Conservation (phyloP, 345 rosid genomes). For the Arabidopsis thaliana region DNA sequence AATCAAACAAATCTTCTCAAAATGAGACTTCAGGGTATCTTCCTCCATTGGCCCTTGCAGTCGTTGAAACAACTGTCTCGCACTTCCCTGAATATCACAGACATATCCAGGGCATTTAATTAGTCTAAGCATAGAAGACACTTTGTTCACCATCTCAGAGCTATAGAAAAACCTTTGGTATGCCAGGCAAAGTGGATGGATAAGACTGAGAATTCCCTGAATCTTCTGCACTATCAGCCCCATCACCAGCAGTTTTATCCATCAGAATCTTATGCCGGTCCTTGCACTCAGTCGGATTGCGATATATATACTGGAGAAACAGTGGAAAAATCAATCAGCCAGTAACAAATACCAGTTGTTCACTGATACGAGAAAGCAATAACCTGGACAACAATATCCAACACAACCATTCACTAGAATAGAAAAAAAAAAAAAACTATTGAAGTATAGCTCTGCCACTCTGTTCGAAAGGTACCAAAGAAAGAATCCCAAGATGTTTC, state of each 20-base stretch:
- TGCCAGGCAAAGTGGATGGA: slow-evolving; percentile 97
- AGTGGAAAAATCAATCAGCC: too few species aligned
- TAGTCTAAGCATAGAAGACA: too few species aligned
- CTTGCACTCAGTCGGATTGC: slow-evolving; percentile 90
- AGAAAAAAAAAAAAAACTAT: neutral
- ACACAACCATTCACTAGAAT: neutral
- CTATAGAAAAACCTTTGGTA: slow-evolving; percentile 67
- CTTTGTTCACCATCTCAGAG: too few species aligned
- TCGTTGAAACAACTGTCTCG: slow-evolving; percentile 93
- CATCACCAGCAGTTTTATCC: slow-evolving; percentile 87
- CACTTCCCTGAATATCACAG: slow-evolving; percentile 82
- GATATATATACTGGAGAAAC: slow-evolving; percentile 69
- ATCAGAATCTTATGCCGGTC: slow-evolving; percentile 89
- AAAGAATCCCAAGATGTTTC: slow-evolving; percentile 14
- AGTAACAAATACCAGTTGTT: too few species aligned
- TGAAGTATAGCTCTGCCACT: slow-evolving; percentile 27
- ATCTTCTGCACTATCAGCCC: slow-evolving; percentile 97
- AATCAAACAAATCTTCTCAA: slow-evolving; percentile 78
- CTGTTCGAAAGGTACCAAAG: slow-evolving; percentile 8
- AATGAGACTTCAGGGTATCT: slow-evolving; percentile 89
- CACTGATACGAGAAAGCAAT: neutral
- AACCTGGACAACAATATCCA: neutral
- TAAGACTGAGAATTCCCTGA: slow-evolving; percentile 96
- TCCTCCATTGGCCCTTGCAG: slow-evolving; percentile 94
- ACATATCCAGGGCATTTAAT: slow-evolving; percentile 10